Conservation (phyloP, 1,284 basidiomycete species). For the Cryptococcus neoformans region DNA sequence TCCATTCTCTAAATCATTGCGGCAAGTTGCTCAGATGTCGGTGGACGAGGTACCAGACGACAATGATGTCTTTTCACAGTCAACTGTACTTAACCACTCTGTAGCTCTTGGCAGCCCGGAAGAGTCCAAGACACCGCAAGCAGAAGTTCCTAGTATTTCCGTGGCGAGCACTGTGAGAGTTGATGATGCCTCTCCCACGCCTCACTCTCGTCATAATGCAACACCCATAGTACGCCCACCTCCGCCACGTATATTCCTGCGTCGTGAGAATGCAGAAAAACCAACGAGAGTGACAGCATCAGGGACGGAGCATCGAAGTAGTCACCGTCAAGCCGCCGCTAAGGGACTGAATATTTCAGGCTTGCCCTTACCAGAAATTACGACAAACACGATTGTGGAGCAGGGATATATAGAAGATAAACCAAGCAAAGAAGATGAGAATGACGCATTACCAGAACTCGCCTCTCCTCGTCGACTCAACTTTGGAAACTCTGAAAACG, state of each 20-base stretch:
- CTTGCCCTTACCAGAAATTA: conserved; percentile 1
- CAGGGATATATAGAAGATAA: conserved; percentile 3
- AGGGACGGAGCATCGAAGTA: background rate
- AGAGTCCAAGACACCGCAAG: background rate
- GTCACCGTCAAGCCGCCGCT: conserved; percentile 1
- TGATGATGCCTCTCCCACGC: conserved; percentile 9
- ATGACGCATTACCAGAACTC: conserved; percentile 10
- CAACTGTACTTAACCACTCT: background rate
- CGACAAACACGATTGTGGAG: background rate
- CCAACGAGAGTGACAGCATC: conserved; percentile 5
- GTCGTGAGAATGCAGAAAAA: conserved; percentile 3
- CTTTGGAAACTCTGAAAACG: conserved; percentile 8
- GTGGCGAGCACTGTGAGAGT: background rate
- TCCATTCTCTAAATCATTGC: conserved; percentile 5
- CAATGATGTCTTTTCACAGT: conserved; percentile 12
- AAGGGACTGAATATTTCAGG: conserved; percentile 16
- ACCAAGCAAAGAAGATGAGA: conserved; percentile 6
- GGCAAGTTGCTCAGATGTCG: background rate
- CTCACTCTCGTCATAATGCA: conserved; percentile 5
- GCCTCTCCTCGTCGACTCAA: conserved; percentile 8
- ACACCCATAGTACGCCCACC: conserved; percentile 9
- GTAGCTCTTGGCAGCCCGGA: conserved; percentile 1
- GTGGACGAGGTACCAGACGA: background rate
- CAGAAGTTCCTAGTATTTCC: background rate
- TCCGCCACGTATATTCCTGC: conserved; percentile 29